Evolutionary conservation across 306 rosid genomes (phyloP), one percentile per base, ranked within the genome.

Genomic region (Trifolium repens): DNA sequence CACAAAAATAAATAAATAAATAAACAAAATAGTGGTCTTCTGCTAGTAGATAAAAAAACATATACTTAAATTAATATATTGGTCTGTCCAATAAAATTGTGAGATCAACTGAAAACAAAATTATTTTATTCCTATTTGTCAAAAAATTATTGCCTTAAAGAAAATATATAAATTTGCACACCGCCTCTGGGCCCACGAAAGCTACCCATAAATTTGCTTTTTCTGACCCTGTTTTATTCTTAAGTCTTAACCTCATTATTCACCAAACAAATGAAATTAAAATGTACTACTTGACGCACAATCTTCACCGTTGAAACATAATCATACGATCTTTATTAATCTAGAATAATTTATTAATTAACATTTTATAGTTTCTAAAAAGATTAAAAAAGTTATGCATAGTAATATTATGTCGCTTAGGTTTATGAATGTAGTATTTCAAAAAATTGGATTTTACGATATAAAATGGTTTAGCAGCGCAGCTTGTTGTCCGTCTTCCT

Each of bases 31-130:
- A 6, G 0, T 39, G 61, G 61, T 54, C 58, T 9, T 27, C 54
- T 63, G 39, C 40, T 0, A 15, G 40, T 32, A 17, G 39, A 35
- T n/a, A 9, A 14, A 59, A 26, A 73, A 59, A 4, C 6, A 4
- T 58, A 3, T 53, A 14, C 9, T 59, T 0, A 19, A 54, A 54
- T 54, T 17, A 40, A 27, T 32, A 32, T 32, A 32, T 32, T 32
- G 50, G 15, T 15, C 67, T 53, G 65, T 75, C 46, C 27, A 17
- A 65, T 72, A 10, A 53, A 39, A 65, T 24, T 13, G 67, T 60
- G 62, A 62, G 14, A 46, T 0, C 13, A 32, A 19, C 13, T 9
- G 30, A 19, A 74, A 17, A 24, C 12, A 32, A 27, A 61, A 24
- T 54, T 15, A 30, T n/a, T n/a, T n/a, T 27, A 27, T 27, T 27